Base-by-base conservation (phyloP, 202 grass and related monocot species). In the Schoenoplectus tabernaemontani region DNA sequence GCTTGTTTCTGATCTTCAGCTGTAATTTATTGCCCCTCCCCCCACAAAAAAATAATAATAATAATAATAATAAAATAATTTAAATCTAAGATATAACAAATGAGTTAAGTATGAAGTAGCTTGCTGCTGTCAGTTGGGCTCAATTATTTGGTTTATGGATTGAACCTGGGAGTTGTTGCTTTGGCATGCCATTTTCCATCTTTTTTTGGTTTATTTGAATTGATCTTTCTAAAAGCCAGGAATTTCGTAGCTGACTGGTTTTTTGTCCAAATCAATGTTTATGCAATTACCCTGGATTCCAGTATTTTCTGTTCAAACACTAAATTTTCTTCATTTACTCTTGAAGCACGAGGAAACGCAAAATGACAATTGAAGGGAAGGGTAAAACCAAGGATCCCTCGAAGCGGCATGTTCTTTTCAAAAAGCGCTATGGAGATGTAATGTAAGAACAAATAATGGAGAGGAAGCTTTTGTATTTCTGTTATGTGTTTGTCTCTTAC, bases 311-410 rank as follows among this genome's bases (percentile, higher is more conserved):
- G 15, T 81, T 76, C 46, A 60, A 28, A 12, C 26, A 15, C 10
- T 15, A 38, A 20, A 33, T 69, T 57, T n/a, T 44, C n/a, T 53
- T 81, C 10, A 12, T 34, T 38, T 53, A 65, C 36, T 81, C 32
- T 56, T n/a, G 51, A 79, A 97, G 93, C 87, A 93, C 87, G 42
- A 87, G 90, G 9, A 97, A 91, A 82, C 78, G 82, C 20, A 97
- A 85, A 48, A 39, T 57, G 47, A n/a, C n/a, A n/a, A n/a, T n/a
- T n/a, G 60, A 50, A 59, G 13, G 22, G 1, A 97, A 97, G 84
- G 17, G 48, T 19, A 97, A 97, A 87, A 77, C 66, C 1, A 94
- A 97, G 87, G 89, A 97, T 78, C 93, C 91, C 3, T 88, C 9
- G 93, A 97, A n/a, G n/a, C n/a, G n/a, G n/a, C n/a, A n/a, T n/a